Base-by-base conservation (phyloP, 2,329 filamentous ascomycete species). In the Sarocladium strictum region DNA sequence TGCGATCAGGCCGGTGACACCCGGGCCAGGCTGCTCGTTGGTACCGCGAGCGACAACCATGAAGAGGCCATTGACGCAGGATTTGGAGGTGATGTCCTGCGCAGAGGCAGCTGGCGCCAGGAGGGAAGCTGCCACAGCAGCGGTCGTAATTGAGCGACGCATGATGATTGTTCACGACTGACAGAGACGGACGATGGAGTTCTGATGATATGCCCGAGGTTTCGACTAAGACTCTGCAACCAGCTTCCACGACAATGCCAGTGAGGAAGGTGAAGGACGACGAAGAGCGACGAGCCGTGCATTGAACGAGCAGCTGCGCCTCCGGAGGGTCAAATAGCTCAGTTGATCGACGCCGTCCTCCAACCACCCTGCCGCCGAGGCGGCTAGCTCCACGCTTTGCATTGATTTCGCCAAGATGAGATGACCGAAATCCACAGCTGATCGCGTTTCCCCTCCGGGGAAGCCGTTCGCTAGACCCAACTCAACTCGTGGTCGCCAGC, bases 11-110 rank as follows among this genome's bases (percentile, higher is more conserved):
- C 69, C 70, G 14, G 67, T 65, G 43, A 60, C 58, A 35, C 72
- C 73, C 3, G 64, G 33, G 27, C 72, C 72, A 9, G 59, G 49
- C 4, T 60, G 45, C 59, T 75, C 72, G 21, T 37, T 56, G 17
- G 69, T 72, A 43, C 72, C 72, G 38, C 72, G 68, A 14, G 71
- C 68, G 53, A 69, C 69, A 55, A 75, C 60, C 53, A 75, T 63
- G 64, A 73, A 69, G 24, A 74, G 61, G 45, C 72, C 69, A 37
- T 64, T 58, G 38, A 65, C 63, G 63, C 72, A 74, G 14, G 49
- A 43, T 4, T 23, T 15, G 15, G 41, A 14, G 49, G 11, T 40
- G 43, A 27, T 55, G 41, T 58, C 61, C 41, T 63, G 58, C 24
- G 59, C 60, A 51, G 60, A 47, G 7, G 60, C 59, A 27, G n/a